Percentiles rank a stretch among this genome's conserved stretches.
Conservation (phyloP, 495 filamentous ascomycete species). For the Chaetomium cochliodes region DNA sequence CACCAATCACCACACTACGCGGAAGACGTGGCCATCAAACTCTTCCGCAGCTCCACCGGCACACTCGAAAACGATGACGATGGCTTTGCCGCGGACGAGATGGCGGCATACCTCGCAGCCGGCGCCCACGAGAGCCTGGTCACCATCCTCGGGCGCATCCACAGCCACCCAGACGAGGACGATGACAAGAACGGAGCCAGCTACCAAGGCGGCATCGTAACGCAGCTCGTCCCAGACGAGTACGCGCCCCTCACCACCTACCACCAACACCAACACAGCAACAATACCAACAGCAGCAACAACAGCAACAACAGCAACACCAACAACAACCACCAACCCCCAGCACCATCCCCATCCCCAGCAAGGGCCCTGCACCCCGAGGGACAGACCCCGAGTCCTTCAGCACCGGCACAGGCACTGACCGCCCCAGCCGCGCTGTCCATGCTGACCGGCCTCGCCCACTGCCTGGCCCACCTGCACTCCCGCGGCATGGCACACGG, state of each 20-base stretch:
- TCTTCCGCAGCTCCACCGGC: constrained; percentile 45
- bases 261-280: constrained; percentile 4
- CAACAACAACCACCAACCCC: not conserved
- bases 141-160: constrained; percentile 43
- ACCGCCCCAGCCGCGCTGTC: constrained; percentile 29
- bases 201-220: constrained; percentile 41
- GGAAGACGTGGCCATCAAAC: constrained; percentile 47
- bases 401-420: not conserved
- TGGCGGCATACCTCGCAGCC: constrained; percentile 44
- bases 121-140: constrained; percentile 48
- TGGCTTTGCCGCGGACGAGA: constrained; percentile 46
- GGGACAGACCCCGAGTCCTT: too few species aligned
- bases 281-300: constrained; percentile 20
- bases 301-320: not conserved
- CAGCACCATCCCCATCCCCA: too few species aligned
- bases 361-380: too few species aligned
- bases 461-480: constrained; percentile 45
- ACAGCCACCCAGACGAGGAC: constrained; percentile 39
- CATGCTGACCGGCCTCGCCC: constrained; percentile 43
- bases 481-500: constrained; percentile 43
- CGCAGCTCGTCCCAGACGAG: constrained; percentile 36
- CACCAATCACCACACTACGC: constrained; percentile 28
- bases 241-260: constrained; percentile 31
- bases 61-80: constrained; percentile 19
- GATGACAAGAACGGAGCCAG: not conserved